Evolutionary conservation across 768 basidiomycete species (phyloP), one percentile per base, ranked within the genome.

Genomic region (Tylopilus balloui): DNA sequence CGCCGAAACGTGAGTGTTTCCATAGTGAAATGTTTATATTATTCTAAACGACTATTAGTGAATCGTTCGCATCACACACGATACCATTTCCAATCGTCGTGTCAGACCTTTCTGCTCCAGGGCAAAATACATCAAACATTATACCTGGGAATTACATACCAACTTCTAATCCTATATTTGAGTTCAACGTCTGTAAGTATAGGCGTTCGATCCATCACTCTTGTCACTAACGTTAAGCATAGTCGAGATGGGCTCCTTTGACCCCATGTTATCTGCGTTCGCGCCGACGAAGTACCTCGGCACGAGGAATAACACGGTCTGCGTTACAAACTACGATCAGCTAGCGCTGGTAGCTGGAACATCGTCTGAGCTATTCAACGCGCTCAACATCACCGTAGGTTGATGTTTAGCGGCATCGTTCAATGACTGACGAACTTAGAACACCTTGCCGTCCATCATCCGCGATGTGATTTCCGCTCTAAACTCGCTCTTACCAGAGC

Each of bases 261-360:
- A 76, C 46, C 64, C 72, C 44, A 68, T 67, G 35, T 59, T 73
- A 6, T 71, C 75, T 1, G 76, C 78, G 3, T 78, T 78, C 45
- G 70, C 71, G 6, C 69, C 72, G 0, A 63, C 73, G 28, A 69
- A 75, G 51, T 73, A 76, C 56, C 56, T 78, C 19, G 80, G 80
- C 1, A 68, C 68, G 20, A 60, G 46, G 7, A 71, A 70, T 35
- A 53, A 49, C 12, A 66, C 50, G 23, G 28, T 63, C 24, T 73
- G 70, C 19, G 40, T 71, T 5, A 62, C 65, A 2, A 67, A 68
- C 36, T 71, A 65, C 42, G 71, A 71, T n/a, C 70, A 73, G 36
- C 56, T 54, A 0, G 42, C 66, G 3, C 48, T 67, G 14, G 63
- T 78, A 14, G 62, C 72, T 14, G 78, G 72, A 4, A 67, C 72